Percentiles rank a stretch among this genome's conserved stretches.
phyloP scores from a whole-genome alignment of 805 yeast species.

The Tetrapisispora fleetii region DNA sequence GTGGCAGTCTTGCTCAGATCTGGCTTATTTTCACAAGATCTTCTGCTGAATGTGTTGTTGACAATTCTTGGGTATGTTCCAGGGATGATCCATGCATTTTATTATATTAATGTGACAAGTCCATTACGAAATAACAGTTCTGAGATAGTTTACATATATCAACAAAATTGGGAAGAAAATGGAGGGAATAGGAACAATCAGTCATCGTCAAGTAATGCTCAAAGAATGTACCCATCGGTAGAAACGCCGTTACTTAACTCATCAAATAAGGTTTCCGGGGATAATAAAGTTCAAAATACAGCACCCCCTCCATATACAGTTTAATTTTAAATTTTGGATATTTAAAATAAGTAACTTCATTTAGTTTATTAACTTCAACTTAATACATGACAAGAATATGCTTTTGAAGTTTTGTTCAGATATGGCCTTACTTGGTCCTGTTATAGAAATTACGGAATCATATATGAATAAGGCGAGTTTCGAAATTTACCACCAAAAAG shows the following conservation, averaged over 20 bases:
- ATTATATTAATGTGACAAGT: constrained; percentile 31
- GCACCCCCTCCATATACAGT: constrained; percentile 15
- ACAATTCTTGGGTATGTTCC: constrained; percentile 71
- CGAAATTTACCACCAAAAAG: not conserved
- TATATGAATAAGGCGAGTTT: too few species aligned
- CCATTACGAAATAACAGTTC: constrained; percentile 18
- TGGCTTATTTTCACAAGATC: constrained; percentile 49
- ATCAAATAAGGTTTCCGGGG: constrained; percentile 1
- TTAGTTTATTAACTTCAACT: not conserved
- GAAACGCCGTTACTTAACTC: constrained; percentile 3
- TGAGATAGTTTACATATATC: constrained; percentile 21
- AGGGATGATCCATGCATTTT: constrained; percentile 58
- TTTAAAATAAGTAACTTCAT: not conserved
- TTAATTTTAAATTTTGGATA: not conserved
- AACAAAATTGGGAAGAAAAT: constrained; percentile 26
- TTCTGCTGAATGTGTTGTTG: constrained; percentile 50
- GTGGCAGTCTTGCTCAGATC: constrained; percentile 58
- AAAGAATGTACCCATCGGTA: constrained; percentile 3
- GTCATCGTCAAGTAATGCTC: not conserved
- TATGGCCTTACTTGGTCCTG: too few species aligned
- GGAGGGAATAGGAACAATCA: not conserved
- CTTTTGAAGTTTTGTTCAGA: too few species aligned
- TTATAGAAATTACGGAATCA: too few species aligned
- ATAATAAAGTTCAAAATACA: not conserved
- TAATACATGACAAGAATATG: not conserved